Conservation (phyloP, 2,329 filamentous ascomycete species). For the Trichoderma semiorbis region DNA sequence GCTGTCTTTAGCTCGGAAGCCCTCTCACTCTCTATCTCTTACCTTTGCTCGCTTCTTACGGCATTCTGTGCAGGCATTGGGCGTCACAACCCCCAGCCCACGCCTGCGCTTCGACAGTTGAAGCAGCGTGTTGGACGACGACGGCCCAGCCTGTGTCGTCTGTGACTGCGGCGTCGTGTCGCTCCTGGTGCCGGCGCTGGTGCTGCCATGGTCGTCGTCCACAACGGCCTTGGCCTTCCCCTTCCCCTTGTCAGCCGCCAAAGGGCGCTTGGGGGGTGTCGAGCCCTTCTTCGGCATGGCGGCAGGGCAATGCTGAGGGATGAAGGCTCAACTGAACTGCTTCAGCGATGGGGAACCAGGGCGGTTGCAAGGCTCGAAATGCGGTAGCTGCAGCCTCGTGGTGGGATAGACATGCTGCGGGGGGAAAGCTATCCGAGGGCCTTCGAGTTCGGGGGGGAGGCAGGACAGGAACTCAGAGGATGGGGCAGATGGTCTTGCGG, state of each 20-base stretch:
- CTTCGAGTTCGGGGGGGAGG: background rate
- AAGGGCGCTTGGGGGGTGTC: background rate
- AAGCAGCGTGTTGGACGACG: background rate
- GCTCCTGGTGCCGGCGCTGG: slow-evolving; percentile 25
- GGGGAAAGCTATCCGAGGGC: background rate
- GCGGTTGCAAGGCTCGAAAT: slow-evolving; percentile 13
- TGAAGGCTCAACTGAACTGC: background rate
- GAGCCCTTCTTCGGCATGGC: background rate
- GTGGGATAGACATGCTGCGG: slow-evolving; percentile 20
- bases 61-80: slow-evolving; percentile 60
- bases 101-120: slow-evolving; percentile 50
- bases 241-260: background rate
- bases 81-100: slow-evolving; percentile 54
- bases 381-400: slow-evolving; percentile 18
- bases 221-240: background rate
- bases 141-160: slow-evolving; percentile 20
- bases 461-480: background rate
- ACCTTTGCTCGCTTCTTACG: slow-evolving; percentile 62
- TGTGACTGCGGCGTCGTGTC: slow-evolving; percentile 34
- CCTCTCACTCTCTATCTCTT: background rate
- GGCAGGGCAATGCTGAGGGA: background rate
- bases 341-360: slow-evolving; percentile 18
- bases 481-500: background rate
- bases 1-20: background rate
- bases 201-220: slow-evolving; percentile 31